A percentile compares a stretch with the other conserved stretches of the same genome.
These are phyloP conservation scores for Zymoseptoria crescenta DNA, from an alignment of 2,329 filamentous ascomycete genomes.

Conservation along the genomic window DNA sequence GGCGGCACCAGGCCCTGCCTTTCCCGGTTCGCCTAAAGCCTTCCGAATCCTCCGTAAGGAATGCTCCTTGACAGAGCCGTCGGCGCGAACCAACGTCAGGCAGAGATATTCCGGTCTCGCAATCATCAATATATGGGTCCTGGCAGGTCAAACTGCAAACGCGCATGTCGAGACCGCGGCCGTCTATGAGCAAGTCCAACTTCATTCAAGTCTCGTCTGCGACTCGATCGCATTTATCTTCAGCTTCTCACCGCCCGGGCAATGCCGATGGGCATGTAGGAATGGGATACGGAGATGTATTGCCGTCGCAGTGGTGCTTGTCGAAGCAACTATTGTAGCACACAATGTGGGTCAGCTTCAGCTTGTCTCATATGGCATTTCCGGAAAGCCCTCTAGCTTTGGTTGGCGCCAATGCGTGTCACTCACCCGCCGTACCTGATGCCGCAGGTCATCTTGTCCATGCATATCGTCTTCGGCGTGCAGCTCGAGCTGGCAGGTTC, in stretches of 20 bases:
- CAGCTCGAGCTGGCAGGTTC: neutral
- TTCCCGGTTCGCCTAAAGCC: neutral
- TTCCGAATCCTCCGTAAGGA: neutral
- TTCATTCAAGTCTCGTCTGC: neutral
- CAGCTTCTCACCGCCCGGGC: neutral
- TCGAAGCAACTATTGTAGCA: conserved; percentile 16
- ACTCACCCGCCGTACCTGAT: conserved; percentile 17
- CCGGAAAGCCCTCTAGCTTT: neutral
- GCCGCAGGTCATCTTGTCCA: conserved; percentile 13
- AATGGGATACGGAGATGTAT: conserved; percentile 8
- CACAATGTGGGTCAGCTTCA: neutral
- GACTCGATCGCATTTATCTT: neutral
- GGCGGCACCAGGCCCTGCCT: neutral
- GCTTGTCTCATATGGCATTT: neutral
- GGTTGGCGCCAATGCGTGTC: neutral
- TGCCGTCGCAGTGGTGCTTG: conserved; percentile 17
- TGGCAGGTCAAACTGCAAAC: neutral
- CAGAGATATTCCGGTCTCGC: neutral
- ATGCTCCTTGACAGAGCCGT: neutral
- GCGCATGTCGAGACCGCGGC: neutral
- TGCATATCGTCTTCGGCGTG: conserved; percentile 9
- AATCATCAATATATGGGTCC: neutral
- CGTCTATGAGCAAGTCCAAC: neutral
- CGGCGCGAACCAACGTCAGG: neutral
- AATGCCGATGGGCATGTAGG: conserved; percentile 8